These are phyloP conservation scores for Fusarium sp. DNA, from an alignment of 2,329 filamentous ascomycete species.

Conservation along the genomic window DNA sequence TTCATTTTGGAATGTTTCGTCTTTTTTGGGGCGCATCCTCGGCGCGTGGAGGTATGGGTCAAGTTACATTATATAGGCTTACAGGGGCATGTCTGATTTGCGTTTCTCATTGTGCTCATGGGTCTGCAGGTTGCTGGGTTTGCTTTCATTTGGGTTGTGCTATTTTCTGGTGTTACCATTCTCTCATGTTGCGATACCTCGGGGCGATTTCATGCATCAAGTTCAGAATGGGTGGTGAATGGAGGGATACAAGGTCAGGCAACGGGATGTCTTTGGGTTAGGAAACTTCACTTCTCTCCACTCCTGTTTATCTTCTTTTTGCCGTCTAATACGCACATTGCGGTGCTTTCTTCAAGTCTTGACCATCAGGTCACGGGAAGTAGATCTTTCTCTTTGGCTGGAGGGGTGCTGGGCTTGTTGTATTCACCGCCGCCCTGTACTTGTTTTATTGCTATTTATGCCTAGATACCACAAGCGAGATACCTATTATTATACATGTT, in stretches of 20 bases:
- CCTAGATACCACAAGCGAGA: conserved; percentile 47
- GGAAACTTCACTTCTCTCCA: conserved; percentile 32
- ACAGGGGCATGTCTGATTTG: conserved; percentile 38
- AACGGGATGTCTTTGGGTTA: conserved; percentile 23
- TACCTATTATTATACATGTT: conserved; percentile 34
- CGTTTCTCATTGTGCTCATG: conserved; percentile 33
- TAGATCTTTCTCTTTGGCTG: conserved; percentile 23
- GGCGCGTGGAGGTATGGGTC: conserved; percentile 37
- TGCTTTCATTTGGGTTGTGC: conserved; percentile 26
- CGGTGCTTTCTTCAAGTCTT: conserved; percentile 9
- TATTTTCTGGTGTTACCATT: conserved; percentile 30
- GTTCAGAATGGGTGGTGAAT: conserved; percentile 23
- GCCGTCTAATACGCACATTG: conserved; percentile 22
- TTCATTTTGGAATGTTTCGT: conserved; percentile 26
- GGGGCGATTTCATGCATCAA: conserved; percentile 23
- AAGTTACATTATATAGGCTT: conserved; percentile 39
- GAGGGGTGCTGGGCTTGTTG: conserved; percentile 36
- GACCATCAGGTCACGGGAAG: conserved; percentile 20
- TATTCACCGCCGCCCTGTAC: conserved; percentile 44
- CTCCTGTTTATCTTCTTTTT: conserved; percentile 27
- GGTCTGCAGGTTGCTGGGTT: conserved; percentile 14
- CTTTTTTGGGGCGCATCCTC: conserved; percentile 21
- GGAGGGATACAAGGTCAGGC: conserved; percentile 33
- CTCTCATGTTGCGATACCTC: conserved; percentile 45
- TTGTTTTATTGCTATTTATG: conserved; percentile 43